These are phyloP conservation scores for Apiotrichum sp. DNA, from an alignment of 1,284 basidiomycete species.

Conservation along the genomic window DNA sequence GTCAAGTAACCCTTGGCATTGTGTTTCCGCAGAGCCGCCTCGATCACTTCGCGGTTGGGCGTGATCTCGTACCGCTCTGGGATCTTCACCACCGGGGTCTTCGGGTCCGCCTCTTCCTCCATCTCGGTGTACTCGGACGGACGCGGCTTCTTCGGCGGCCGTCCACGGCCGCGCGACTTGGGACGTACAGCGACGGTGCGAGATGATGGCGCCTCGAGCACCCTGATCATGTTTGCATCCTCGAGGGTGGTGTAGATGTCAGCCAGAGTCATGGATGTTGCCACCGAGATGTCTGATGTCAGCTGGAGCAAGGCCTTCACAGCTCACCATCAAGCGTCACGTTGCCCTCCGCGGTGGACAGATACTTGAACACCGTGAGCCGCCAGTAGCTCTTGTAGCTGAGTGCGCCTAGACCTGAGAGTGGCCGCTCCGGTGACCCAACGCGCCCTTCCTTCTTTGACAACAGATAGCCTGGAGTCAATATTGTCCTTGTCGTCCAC, in stretches of 20 bases:
- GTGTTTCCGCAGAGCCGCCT: slow-evolving; percentile 62
- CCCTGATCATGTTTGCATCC: slow-evolving; percentile 70
- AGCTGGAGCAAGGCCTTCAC: slow-evolving; percentile 1
- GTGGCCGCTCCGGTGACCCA: slow-evolving; percentile 87
- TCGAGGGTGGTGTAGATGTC: slow-evolving; percentile 76
- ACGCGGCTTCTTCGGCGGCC: slow-evolving; percentile 14
- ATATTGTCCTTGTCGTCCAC: neutral
- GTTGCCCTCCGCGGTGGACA: slow-evolving; percentile 54
- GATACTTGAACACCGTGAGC: slow-evolving; percentile 76
- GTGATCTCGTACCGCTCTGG: slow-evolving; percentile 69
- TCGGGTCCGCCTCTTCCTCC: slow-evolving; percentile 8
- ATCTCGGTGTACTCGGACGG: neutral
- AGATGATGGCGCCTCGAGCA: slow-evolving; percentile 1
- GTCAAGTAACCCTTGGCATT: slow-evolving; percentile 73
- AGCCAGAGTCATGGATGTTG: slow-evolving; percentile 85
- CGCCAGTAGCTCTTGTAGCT: slow-evolving; percentile 97
- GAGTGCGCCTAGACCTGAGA: slow-evolving; percentile 80
- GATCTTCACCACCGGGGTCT: slow-evolving; percentile 48
- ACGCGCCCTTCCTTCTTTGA: slow-evolving; percentile 87
- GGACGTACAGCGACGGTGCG: neutral
- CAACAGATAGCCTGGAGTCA: slow-evolving; percentile 73
- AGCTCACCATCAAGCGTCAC: slow-evolving; percentile 67
- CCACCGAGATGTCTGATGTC: slow-evolving; percentile 68
- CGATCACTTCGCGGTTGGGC: slow-evolving; percentile 70
- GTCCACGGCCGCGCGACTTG: slow-evolving; percentile 6